Evolutionary conservation across 805 yeast genomes (phyloP), one percentile per base, ranked within the genome.

Genomic region (Lipomyces yamadae): DNA sequence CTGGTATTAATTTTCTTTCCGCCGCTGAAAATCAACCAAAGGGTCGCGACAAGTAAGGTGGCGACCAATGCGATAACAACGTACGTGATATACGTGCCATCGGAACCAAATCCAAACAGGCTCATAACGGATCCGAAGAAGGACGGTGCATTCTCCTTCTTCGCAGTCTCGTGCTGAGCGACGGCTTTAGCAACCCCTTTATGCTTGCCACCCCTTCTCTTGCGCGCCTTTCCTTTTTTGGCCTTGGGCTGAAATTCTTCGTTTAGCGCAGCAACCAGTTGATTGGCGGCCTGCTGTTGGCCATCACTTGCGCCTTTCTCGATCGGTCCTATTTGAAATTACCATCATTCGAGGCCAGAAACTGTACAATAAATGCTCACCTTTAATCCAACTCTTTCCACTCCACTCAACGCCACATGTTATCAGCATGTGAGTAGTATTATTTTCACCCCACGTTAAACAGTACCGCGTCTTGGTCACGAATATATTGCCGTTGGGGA

Each of bases 311-410:
- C 88, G 64, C 93, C 93, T 69, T 87, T 88, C 75, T 95, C 98
- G 69, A 95, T 89, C 63, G 96, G 87, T 13, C 69, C 62, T 50
- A 24, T 7, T 5, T 30, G 11, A 4, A 18, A 32, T 37, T 34
- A 34, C 24, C n/a, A 32, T 56, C 6, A 15, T 56, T 32, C 58
- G 7, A 11, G 24, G 15, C 15, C 58, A 11, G 24, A 42, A 3
- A 15, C 24, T 15, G 39, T 35, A 29, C 6, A 37, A 57, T 11
- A 24, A 29, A 24, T 13, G 32, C 61, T 13, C 11, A 60, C 90
- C 84, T 76, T 92, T 93, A 74, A 95, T 85, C 98, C 98, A 95
- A 67, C 97, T 89, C 61, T 89, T 84, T 2, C 95, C 97, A 0
- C 89, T 85, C 99, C 99, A 95, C 57, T 90, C 88, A 53, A 94